Base-by-base conservation (phyloP, 495 filamentous ascomycete genomes). In the Penicillium odoratum region DNA sequence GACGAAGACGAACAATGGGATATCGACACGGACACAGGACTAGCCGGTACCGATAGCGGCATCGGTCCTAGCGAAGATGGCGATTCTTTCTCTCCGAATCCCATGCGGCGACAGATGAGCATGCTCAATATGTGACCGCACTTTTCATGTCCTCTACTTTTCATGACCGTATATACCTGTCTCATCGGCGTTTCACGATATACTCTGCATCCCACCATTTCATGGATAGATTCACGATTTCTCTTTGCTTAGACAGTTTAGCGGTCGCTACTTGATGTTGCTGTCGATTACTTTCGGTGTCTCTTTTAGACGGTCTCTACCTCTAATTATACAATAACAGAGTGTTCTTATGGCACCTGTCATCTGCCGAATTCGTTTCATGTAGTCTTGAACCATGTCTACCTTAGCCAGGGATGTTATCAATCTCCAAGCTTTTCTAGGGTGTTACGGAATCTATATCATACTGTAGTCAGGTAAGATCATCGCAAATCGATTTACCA, bases 1-100 rank as follows among this genome's bases (percentile, higher is more conserved):
- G 67, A 62, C 10, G 78, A 77, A 49, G 82, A 81, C 25, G 80
- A 76, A 15, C 75, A 73, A 33, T 75, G 85, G 59, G 92, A 96
- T 63, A 96, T 95, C 55, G 91, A 94, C 69, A 88, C 90, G n/a
- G 90, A 93, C 68, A 69, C 72, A 48, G 82, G 81, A 11, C 79
- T 82, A 5, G 83, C 69, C 56, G 73, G 76, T 9, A 79, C 76
- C 3, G 80, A 81, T 48, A 79, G 78, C 56, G 79, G 80, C 5
- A 60, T 80, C 16, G 79, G 79, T 9, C 70, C 71, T n/a, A 81
- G 78, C 51, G 80, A 90, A 63, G 84, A 82, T 47, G 87, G 87
- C 58, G 86, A 88, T 66, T 79, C 70, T 15, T 72, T 79, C n/a
- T 82, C 83, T 4, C 69, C 67, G 7, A 89, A 85, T 58, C 87